Base-by-base conservation (phyloP, 768 basidiomycete genomes). In the Calocera viscosa region DNA sequence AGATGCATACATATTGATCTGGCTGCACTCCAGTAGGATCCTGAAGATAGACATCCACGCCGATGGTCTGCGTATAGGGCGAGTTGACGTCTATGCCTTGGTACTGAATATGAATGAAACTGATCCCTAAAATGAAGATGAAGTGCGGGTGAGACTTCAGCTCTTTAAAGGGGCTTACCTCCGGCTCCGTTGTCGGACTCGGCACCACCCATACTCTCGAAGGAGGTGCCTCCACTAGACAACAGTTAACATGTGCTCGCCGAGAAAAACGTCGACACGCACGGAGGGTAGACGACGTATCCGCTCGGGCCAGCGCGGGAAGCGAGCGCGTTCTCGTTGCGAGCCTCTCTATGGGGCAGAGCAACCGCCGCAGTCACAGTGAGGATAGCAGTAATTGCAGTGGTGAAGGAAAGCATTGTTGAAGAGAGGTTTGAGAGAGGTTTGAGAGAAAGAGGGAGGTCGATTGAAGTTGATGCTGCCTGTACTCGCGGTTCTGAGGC, bases 261-360 rank as follows among this genome's bases (percentile, higher is more conserved):
- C 7, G 2, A 16, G 53, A 16, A 22, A 5, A 19, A 22, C 7
- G 30, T 16, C 7, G 10, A 5, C 14, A 8, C 53, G 11, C 30
- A 60, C 53, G 53, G 53, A 60, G 53, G 53, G 30, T 60, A 60
- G 53, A 60, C 53, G 19, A 60, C 53, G 53, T 60, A 60, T 12
- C 53, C 53, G 19, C 53, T 60, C 30, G 53, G 14, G 10, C 53
- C 53, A 11, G 24, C 26, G 19, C 53, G 53, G 2, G 24, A 12
- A 5, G 26, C 24, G 26, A 60, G 5, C 8, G 7, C 53, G 7
- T 5, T 14, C 14, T 38, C 35, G 7, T 2, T 19, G 19, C 43
- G 43, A 47, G 43, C 43, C 19, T 47, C 43, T 3, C 24, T 14
- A 14, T 5, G 5, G 7, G 53, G 53, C 53, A 60, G 19, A 10